Conservation (phyloP, 495 filamentous ascomycete species). For the Xylaria scruposa region DNA sequence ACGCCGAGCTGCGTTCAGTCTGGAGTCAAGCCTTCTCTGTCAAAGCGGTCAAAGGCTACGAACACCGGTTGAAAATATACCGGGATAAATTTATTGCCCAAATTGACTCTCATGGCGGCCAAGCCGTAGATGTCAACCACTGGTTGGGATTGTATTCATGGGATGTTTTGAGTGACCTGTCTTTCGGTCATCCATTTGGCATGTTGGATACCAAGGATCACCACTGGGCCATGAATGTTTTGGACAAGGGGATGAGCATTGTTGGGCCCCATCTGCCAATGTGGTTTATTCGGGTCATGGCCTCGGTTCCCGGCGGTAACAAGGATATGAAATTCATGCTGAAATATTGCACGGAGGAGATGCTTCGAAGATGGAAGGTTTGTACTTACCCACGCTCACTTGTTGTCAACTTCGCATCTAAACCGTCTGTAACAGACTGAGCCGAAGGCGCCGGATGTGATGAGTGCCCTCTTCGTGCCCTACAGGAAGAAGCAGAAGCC, state of each 20-base stretch:
- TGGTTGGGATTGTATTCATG: slow-evolving; percentile 3
- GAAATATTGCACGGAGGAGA: background rate
- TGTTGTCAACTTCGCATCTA: background rate
- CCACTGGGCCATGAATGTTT: slow-evolving; percentile 8
- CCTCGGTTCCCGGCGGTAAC: background rate
- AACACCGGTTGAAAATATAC: background rate
- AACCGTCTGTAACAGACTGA: background rate
- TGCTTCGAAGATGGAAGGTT: slow-evolving; percentile 5
- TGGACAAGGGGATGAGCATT: slow-evolving; percentile 8
- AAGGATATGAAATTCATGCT: slow-evolving; percentile 3
- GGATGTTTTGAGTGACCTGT: background rate
- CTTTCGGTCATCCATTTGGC: slow-evolving; percentile 2
- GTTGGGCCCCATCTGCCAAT: background rate
- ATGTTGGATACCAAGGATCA: slow-evolving; percentile 4
- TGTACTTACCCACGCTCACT: background rate
- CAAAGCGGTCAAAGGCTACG: slow-evolving; percentile 7
- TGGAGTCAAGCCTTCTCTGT: slow-evolving; percentile 1
- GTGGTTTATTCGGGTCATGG: background rate
- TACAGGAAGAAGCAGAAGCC: background rate
- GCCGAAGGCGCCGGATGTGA: background rate
- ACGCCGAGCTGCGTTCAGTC: background rate
- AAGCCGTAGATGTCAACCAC: slow-evolving; percentile 7
- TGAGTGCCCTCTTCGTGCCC: background rate
- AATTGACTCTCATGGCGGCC: background rate
- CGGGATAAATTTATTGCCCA: background rate